A percentile compares a stretch with the other conserved stretches of the same genome.
These are phyloP conservation scores for Sporothrix brasiliensis DNA, from an alignment of 2,329 filamentous ascomycete genomes.

Conservation along the genomic window DNA sequence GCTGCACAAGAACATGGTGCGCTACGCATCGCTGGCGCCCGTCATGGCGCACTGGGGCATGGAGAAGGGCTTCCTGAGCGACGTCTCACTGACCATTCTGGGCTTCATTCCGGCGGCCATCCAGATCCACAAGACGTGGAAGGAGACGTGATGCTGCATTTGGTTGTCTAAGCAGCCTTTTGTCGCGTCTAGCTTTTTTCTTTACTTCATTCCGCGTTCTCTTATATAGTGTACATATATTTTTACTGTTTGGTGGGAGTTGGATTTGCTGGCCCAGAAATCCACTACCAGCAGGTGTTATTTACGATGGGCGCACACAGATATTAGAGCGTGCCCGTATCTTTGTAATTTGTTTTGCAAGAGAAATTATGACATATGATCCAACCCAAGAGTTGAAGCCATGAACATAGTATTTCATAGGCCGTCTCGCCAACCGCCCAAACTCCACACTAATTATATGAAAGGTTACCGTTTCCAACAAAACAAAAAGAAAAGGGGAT, in stretches of 20 bases:
- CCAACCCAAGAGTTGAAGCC: not conserved
- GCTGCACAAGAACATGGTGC: constrained; percentile 69
- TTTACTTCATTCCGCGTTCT: not conserved
- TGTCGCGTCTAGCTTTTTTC: not conserved
- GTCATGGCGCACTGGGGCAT: constrained; percentile 83
- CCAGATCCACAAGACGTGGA: constrained; percentile 53
- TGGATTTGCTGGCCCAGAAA: not conserved
- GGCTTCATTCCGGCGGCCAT: constrained; percentile 51
- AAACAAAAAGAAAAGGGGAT: constrained; percentile 14
- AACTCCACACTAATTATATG: not conserved
- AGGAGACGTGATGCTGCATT: constrained; percentile 40
- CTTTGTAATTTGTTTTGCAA: not conserved
- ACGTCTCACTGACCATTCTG: constrained; percentile 48
- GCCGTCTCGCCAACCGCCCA: not conserved
- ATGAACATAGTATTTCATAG: not conserved
- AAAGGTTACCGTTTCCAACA: not conserved
- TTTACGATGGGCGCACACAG: not conserved
- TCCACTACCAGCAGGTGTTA: not conserved
- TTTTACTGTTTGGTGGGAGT: not conserved
- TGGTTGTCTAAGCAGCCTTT: too few relatives aligned
- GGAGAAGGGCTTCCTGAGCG: constrained; percentile 59
- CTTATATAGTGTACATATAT: not conserved
- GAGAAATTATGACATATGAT: not conserved
- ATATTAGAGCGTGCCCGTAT: constrained; percentile 1
- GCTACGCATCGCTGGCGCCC: constrained; percentile 77